Evolutionary conservation across 352 stramenopile species (phyloP).

Genomic region (Pythium sukuiense): DNA sequence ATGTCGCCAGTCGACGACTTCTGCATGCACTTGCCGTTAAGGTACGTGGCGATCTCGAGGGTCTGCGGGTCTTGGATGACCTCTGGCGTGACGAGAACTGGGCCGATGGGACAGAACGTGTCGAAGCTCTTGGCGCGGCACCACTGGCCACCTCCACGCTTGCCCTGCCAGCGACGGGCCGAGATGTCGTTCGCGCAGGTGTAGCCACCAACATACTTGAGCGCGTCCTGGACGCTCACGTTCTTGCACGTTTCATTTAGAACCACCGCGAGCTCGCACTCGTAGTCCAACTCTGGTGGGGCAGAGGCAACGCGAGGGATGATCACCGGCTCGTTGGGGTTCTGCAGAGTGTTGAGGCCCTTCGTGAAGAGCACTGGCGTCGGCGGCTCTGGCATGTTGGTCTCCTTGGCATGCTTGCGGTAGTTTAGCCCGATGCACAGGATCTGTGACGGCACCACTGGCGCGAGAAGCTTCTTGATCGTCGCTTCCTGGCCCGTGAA

Average conservation of each 20-base stretch:
- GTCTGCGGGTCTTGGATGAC: constrained; percentile 75
- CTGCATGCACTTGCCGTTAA: constrained; percentile 87
- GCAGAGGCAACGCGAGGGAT: constrained; percentile 73
- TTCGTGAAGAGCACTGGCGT: constrained; percentile 90
- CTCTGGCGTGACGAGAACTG: constrained; percentile 77
- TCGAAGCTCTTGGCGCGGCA: constrained; percentile 89
- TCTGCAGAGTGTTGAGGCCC: constrained; percentile 71
- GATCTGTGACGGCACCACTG: constrained; percentile 81
- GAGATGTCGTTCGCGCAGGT: constrained; percentile 89
- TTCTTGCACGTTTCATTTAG: constrained; percentile 82
- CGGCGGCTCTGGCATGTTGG: constrained; percentile 81
- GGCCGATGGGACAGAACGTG: constrained; percentile 89
- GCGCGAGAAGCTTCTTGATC: constrained; percentile 74
- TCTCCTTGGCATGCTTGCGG: constrained; percentile 85
- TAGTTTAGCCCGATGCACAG: constrained; percentile 91
- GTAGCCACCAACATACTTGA: constrained; percentile 88
- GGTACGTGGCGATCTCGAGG: constrained; percentile 70
- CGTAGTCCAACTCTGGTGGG: constrained; percentile 86
- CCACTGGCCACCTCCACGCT: constrained; percentile 87
- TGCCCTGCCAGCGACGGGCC: constrained; percentile 86
- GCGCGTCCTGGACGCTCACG: constrained; percentile 77
- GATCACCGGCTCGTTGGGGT: constrained; percentile 75
- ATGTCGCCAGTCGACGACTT: constrained; percentile 89
- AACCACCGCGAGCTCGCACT: constrained; percentile 90
- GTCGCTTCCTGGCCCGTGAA: constrained; percentile 67